A percentile compares a stretch with the other conserved stretches of the same genome.
These are phyloP conservation scores for Trichoderma asperelloides DNA, from an alignment of 495 filamentous ascomycete genomes.

Conservation along the genomic window DNA sequence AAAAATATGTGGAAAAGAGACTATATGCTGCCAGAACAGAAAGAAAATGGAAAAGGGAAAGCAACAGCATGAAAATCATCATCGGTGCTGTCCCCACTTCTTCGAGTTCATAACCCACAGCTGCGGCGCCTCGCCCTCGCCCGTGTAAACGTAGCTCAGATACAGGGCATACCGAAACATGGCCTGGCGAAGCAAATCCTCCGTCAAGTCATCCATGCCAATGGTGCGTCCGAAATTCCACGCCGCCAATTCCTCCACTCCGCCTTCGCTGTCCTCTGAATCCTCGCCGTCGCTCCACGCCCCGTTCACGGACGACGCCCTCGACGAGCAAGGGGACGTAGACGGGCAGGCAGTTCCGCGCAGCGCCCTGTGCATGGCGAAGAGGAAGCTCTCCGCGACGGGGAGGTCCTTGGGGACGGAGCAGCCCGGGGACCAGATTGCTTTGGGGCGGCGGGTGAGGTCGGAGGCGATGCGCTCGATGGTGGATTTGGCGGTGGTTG, in stretches of 20 bases:
- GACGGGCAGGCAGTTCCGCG: background rate
- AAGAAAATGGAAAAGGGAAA: too few species aligned
- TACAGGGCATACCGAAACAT: constrained; percentile 17
- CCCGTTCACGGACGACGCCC: background rate
- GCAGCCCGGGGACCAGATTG: constrained; percentile 8
- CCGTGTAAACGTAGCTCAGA: constrained; percentile 8
- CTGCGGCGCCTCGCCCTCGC: background rate
- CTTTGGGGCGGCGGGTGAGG: background rate
- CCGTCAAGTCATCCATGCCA: constrained; percentile 16
- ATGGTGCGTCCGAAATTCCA: constrained; percentile 1
- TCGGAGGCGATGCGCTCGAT: constrained; percentile 1
- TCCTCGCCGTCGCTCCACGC: background rate
- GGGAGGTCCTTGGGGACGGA: background rate
- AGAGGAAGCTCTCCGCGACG: background rate
- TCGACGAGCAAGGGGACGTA: background rate
- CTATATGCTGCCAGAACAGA: background rate
- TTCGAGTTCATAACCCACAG: constrained; percentile 8
- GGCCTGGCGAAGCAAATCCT: constrained; percentile 14
- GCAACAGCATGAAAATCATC: background rate
- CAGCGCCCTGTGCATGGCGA: background rate
- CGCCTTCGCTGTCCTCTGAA: background rate
- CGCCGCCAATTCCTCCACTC: constrained; percentile 1
- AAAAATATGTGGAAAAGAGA: background rate
- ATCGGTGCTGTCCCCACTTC: background rate
- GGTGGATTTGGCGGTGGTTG: constrained; percentile 11